A percentile compares a stretch with the other conserved stretches of the same genome.
Evolutionary conservation across 2,329 filamentous ascomycete species (phyloP).

Genomic region (Ophiostoma ulmi): DNA sequence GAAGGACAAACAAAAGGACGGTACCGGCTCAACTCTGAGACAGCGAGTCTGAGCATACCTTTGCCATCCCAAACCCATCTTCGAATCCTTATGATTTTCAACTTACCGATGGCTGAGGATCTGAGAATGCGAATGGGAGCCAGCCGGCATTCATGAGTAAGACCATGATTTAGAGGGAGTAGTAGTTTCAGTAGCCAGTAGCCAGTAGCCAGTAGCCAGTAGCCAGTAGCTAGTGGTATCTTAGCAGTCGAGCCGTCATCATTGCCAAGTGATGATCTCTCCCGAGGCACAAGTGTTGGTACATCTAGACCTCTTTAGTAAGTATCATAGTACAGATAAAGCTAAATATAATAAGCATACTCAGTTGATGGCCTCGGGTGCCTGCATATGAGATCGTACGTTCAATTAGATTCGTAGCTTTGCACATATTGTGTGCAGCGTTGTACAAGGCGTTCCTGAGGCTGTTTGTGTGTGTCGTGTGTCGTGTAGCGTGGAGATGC

Average conservation of each 20-base stretch:
- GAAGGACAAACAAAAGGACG: background rate
- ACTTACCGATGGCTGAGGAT: background rate
- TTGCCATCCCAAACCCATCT: no score
- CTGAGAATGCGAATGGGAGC: background rate
- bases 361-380: background rate
- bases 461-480: constrained; percentile 4
- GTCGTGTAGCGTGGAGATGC: background rate
- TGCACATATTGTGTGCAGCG: background rate
- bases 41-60: no score
- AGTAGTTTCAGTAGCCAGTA: background rate
- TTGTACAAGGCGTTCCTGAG: constrained; percentile 7
- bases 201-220: no score
- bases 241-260: background rate
- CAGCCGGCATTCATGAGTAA: background rate
- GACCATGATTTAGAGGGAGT: background rate
- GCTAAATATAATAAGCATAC: background rate
- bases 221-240: no score
- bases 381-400: background rate
- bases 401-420: no score
- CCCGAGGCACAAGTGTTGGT: background rate
- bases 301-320: background rate
- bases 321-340: background rate
- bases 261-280: background rate
- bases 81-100: background rate
- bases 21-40: constrained; percentile 1